Conservation (phyloP, 768 basidiomycete species). For the Sporobolomyces phaffii region DNA sequence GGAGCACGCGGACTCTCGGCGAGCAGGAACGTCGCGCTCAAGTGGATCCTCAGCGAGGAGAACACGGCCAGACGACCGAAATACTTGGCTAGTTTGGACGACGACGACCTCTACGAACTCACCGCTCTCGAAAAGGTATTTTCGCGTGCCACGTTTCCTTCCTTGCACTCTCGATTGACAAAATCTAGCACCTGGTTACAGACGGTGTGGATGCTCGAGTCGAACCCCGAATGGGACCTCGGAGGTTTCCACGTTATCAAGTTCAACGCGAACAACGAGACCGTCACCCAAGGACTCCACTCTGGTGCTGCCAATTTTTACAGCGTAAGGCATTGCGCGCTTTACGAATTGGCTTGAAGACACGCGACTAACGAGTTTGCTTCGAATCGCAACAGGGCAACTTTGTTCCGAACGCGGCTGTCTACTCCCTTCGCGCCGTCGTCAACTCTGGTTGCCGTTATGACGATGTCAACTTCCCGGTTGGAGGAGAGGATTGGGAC, state of each 20-base stretch:
- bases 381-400: not conserved
- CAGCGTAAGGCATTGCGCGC: not conserved
- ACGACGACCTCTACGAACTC: conserved; percentile 33
- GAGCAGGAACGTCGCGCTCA: conserved; percentile 15
- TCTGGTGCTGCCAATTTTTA: conserved; percentile 9
- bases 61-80: not conserved
- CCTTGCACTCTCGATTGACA: no score
- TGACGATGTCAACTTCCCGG: conserved; percentile 19
- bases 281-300: conserved; percentile 14
- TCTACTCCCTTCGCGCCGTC: conserved; percentile 13
- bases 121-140: conserved; percentile 36
- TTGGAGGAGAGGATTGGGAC: conserved; percentile 32
- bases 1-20: not conserved
- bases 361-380: not conserved
- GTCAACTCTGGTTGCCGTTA: conserved; percentile 16
- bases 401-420: conserved; percentile 25
- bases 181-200: no score
- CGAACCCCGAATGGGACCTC: conserved; percentile 33
- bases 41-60: conserved; percentile 15
- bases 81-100: conserved; percentile 21
- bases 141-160: not conserved
- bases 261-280: conserved; percentile 22
- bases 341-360: not conserved
- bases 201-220: conserved; percentile 36
- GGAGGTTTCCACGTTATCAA: conserved; percentile 34